These are phyloP conservation scores for Malus hybrid DNA, from an alignment of 331 rosid genomes.

Conservation along the genomic window DNA sequence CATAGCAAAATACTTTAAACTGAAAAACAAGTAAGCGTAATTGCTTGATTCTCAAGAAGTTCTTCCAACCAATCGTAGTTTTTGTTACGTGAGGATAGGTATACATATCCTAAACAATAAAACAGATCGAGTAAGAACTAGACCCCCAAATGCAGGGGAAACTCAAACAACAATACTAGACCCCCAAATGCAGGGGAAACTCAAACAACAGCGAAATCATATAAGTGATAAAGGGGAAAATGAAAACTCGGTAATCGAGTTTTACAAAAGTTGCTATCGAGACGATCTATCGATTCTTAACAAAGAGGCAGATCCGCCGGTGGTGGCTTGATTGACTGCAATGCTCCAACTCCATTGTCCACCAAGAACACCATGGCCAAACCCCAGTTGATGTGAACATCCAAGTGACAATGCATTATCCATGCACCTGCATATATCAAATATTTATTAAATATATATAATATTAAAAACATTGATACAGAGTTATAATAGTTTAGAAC, in stretches of 20 bases:
- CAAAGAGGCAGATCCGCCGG: slow-evolving; percentile 74
- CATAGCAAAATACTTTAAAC: not conserved
- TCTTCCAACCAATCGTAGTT: not conserved
- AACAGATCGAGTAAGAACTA: not conserved
- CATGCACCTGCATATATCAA: slow-evolving; percentile 54
- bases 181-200: slow-evolving; percentile 52
- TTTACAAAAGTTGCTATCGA: not conserved
- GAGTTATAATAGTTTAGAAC: slow-evolving; percentile 5
- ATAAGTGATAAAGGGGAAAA: slow-evolving; percentile 13
- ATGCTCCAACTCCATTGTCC: slow-evolving; percentile 62
- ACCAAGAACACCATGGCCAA: slow-evolving; percentile 82
- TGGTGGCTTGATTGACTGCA: slow-evolving; percentile 65
- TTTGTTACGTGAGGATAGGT: not conserved
- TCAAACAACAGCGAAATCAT: slow-evolving; percentile 15
- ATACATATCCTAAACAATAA: not conserved
- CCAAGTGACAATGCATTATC: slow-evolving; percentile 94
- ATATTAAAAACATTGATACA: not conserved
- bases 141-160: slow-evolving; percentile 46
- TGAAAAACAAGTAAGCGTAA: not conserved
- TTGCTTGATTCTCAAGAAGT: not conserved
- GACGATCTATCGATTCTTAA: slow-evolving; percentile 13
- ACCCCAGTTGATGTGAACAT: slow-evolving; percentile 88
- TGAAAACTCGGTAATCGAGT: not conserved
- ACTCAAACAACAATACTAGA: slow-evolving; percentile 8
- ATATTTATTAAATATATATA: no score